These are phyloP conservation scores for Pyrenophora tritici-repentis DNA, from an alignment of 2,329 filamentous ascomycete genomes.

Conservation along the genomic window DNA sequence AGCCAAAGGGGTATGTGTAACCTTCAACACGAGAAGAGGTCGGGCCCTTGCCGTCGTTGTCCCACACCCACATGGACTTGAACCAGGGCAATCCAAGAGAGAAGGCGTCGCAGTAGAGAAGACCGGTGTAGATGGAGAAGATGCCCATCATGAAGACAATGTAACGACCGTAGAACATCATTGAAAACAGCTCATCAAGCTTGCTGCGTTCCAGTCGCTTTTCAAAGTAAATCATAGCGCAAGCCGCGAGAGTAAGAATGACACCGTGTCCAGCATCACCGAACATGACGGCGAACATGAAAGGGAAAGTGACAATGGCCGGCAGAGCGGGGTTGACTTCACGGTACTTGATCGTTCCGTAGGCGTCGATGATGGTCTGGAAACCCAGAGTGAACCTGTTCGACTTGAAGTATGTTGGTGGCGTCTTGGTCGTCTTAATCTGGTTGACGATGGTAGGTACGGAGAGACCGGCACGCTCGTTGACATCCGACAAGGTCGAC, in stretches of 20 bases:
- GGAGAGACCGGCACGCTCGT: conserved; percentile 92
- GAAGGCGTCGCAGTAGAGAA: conserved; percentile 98
- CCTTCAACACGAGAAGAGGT: conserved; percentile 66
- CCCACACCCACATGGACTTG: conserved; percentile 88
- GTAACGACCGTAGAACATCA: conserved; percentile 98
- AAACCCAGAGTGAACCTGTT: conserved; percentile 99
- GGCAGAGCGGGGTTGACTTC: conserved; percentile 96
- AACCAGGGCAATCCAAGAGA: conserved; percentile 91
- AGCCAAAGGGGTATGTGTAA: conserved; percentile 92
- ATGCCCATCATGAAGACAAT: conserved; percentile 98
- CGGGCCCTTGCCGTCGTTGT: conserved; percentile 67
- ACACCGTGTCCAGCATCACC: conserved; percentile 93
- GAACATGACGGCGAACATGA: conserved; percentile 99
- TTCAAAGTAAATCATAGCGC: conserved; percentile 97
- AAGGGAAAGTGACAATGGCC: conserved; percentile 97
- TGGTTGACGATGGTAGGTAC: conserved; percentile 98
- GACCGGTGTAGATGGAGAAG: conserved; percentile 95
- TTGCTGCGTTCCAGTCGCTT: conserved; percentile 81
- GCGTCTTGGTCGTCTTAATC: conserved; percentile 95
- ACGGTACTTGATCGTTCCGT: conserved; percentile 95
- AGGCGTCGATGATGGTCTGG: conserved; percentile 98
- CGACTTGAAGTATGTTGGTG: conserved; percentile 94
- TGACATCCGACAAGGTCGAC: conserved; percentile 93
- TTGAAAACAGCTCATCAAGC: conserved; percentile 94
- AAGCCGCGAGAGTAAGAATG: conserved; percentile 82